Evolutionary conservation across 352 stramenopile species (phyloP), one percentile per base, ranked within the genome.

Genomic region (Phytophthora lateralis): DNA sequence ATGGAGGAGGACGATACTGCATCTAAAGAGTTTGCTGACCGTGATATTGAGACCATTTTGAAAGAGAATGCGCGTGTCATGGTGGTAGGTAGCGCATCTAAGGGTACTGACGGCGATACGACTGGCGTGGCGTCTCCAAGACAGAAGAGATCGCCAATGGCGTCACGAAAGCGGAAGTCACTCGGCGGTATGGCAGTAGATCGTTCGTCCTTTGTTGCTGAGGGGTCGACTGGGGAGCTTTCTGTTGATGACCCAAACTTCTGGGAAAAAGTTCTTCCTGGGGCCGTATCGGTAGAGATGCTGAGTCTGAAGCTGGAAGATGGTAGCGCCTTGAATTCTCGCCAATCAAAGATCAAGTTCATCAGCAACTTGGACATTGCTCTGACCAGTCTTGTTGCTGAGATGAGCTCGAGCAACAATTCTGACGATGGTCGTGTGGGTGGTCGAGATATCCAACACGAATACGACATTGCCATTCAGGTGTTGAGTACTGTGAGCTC

Each of bases 201-300:
- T 55, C 80, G 93, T 15, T 96, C 90, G 17, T 97, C 89, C 10
- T 98, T 98, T 66, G 85, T 98, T 18, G 91, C 93, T 0, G 90
- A 97, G 67, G 91, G 90, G 6, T 93, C 97, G 11, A 93, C 85
- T 9, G 83, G 80, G 34, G 90, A 97, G 60, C 68, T 98, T 24
- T 93, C 96, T 41, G 91, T 99, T 7, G 94, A 99, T 66, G 96
- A 98, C 59, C 95, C 95, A 1, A 96, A 98, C 34, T 99, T 99
- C 51, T 99, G 96, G 96, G 88, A 97, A 41, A 97, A 97, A 47
- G 92, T 98, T 37, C 55, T 98, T 17, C 82, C 85, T 4, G 88
- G 88, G 7, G 85, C 80, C 15, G 88, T 96, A 42, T 92, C 82
- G 9, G 82, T 95, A 7, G 85, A 95, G 70, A 95, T 95, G 87